phyloP scores from a whole-genome alignment of 495 filamentous ascomycete genomes.

The Daldinia vernicosa region DNA sequence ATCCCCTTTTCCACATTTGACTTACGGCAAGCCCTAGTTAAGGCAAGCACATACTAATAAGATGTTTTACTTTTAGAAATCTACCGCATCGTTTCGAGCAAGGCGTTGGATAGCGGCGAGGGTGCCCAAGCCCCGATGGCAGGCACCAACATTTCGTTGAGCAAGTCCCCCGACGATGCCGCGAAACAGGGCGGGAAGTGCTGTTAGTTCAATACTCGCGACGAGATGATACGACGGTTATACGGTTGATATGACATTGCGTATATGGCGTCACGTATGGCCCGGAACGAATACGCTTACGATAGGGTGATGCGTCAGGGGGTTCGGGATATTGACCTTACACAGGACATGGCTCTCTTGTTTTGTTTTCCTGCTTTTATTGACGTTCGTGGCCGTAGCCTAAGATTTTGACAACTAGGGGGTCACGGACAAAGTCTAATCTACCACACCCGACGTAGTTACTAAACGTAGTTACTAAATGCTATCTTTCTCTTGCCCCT shows the following conservation, averaged over 20 bases:
- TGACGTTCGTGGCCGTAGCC: conserved; percentile 32
- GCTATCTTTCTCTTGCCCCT: conserved; percentile 30
- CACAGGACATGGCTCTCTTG: conserved; percentile 47
- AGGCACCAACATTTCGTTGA: conserved; percentile 82
- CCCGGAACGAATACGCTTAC: conserved; percentile 36
- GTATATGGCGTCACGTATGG: conserved; percentile 59
- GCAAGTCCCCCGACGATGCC: conserved; percentile 75
- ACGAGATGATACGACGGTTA: conserved; percentile 48
- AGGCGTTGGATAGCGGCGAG: conserved; percentile 89
- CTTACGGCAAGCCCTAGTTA: conserved; percentile 22
- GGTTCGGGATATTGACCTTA: conserved; percentile 46
- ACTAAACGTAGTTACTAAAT: conserved; percentile 42
- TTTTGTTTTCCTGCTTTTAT: conserved; percentile 43
- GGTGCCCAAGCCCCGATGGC: conserved; percentile 75
- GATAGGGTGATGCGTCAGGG: conserved; percentile 48
- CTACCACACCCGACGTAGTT: conserved; percentile 41
- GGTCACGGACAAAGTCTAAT: conserved; percentile 43
- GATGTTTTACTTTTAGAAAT: conserved; percentile 72
- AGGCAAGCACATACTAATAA: conserved; percentile 20
- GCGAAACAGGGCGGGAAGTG: conserved; percentile 84
- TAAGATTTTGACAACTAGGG: conserved; percentile 42
- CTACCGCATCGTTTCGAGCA: conserved; percentile 98
- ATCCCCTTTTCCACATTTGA: conserved; percentile 39
- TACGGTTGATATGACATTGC: conserved; percentile 53
- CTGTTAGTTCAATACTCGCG: conserved; percentile 67